Conservation (phyloP, 352 stramenopile species). For the Globisporangium iwayamae region DNA sequence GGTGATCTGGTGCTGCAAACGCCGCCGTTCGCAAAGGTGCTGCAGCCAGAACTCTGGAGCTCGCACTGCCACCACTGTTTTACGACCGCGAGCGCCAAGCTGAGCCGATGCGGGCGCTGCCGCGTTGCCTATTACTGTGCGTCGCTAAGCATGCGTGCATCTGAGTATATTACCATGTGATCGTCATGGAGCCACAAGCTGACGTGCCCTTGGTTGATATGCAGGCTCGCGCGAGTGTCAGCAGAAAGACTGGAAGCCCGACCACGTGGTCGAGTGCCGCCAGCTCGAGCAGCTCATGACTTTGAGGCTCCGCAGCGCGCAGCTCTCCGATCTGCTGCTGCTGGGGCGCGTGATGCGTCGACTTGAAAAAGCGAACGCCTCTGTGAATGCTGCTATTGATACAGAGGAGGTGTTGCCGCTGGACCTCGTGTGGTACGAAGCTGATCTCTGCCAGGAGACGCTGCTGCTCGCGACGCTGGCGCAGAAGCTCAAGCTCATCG, state of each 20-base stretch:
- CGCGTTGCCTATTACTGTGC: conserved; percentile 59
- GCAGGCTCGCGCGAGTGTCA: conserved; percentile 63
- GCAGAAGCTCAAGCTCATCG: conserved; percentile 51
- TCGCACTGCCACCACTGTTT: conserved; percentile 71
- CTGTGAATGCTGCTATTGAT: neutral
- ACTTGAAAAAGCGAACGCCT: neutral
- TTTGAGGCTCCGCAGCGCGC: conserved; percentile 30
- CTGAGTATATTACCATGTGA: neutral
- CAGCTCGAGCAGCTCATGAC: conserved; percentile 34
- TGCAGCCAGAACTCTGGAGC: conserved; percentile 50
- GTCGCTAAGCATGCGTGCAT: conserved; percentile 11
- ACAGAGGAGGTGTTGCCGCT: conserved; percentile 12
- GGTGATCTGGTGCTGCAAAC: conserved; percentile 37
- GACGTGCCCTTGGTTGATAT: neutral
- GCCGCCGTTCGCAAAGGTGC: conserved; percentile 31
- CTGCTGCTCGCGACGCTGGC: conserved; percentile 41
- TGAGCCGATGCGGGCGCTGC: conserved; percentile 62
- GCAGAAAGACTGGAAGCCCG: conserved; percentile 49
- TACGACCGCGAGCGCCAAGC: conserved; percentile 12
- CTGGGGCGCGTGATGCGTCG: conserved; percentile 48
- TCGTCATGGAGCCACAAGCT: no score
- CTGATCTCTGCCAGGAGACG: conserved; percentile 47
- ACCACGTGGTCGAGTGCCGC: conserved; percentile 66
- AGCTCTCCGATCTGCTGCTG: conserved; percentile 54
- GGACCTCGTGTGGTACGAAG: conserved; percentile 56